Evolutionary conservation across 2,329 filamentous ascomycete genomes (phyloP), one percentile per base, ranked within the genome.

Genomic region (Allantophomopsis lycopodina): DNA sequence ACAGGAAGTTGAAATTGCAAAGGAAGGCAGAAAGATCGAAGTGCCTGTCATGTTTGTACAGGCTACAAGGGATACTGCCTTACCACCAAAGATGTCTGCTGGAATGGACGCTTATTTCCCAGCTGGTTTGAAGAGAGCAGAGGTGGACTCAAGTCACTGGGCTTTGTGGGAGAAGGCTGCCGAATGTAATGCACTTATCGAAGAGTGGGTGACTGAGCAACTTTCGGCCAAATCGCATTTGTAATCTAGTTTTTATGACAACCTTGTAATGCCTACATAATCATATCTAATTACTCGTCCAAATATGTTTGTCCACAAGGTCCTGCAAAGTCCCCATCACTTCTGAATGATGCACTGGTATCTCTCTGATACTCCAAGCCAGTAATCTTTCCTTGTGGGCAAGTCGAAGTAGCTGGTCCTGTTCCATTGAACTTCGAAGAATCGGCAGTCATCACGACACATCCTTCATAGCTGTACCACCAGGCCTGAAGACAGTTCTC

Each of bases 91-190:
- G 32, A 73, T 95, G 72, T 71, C 80, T 1, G 61, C 59, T 17
- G 72, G 73, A 1, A 94, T 94, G 85, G 77, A 77, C 15, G 64
- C 67, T 46, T 62, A 65, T 45, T 75, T 89, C 43, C 70, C 73
- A 2, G 68, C 75, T 20, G 48, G 41, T 36, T 59, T 93, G 52
- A 81, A 73, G 7, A 66, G 69, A 44, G 68, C 62, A 7, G 73
- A 83, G 55, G 79, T 94, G 40, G 60, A 78, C 30, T 70, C 80
- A 0, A 65, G 69, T 14, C 91, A 96, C 60, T 96, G 89, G 89
- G 83, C 80, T 35, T 61, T 94, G 55, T 79, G 76, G 65, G 75
- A 94, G 64, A 73, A 72, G 46, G 69, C 80, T 0, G 71, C 68
- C 16, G 73, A 80, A 50, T 73, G 85, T 3, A 95, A 95, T 58